Evolutionary conservation across 1,284 basidiomycete species (phyloP).

Genomic region (Coriolopsis trogii): DNA sequence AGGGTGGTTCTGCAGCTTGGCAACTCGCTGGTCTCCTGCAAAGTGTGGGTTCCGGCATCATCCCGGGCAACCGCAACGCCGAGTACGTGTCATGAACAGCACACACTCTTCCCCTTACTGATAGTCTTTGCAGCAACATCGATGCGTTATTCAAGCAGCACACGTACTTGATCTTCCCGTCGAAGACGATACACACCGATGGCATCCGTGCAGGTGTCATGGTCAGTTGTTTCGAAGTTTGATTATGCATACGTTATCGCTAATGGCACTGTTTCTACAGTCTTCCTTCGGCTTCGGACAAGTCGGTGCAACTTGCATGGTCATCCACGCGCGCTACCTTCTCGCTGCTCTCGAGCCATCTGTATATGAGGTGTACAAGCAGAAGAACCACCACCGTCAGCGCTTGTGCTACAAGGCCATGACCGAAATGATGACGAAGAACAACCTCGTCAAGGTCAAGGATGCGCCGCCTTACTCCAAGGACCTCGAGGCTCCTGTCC

Average conservation of each 20-base stretch:
- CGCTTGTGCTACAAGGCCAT: conserved; percentile 88
- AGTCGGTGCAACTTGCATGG: conserved; percentile 91
- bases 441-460: conserved; percentile 95
- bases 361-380: conserved; percentile 77
- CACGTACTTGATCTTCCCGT: conserved; percentile 95
- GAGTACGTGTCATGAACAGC: conserved; percentile 59
- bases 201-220: conserved; percentile 90
- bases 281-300: conserved; percentile 99
- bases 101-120: conserved; percentile 7
- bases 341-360: conserved; percentile 81
- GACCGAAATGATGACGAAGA: conserved; percentile 93
- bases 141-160: conserved; percentile 91
- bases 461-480: conserved; percentile 89
- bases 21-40: conserved; percentile 95
- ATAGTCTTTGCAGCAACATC: conserved; percentile 70
- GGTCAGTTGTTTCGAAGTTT: conserved; percentile 45
- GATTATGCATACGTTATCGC: neutral
- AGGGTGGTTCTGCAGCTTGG: conserved; percentile 98
- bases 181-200: conserved; percentile 92
- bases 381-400: conserved; percentile 70
- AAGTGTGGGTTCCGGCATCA: conserved; percentile 81
- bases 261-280: conserved; percentile 36
- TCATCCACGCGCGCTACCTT: conserved; percentile 92
- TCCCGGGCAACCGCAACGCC: conserved; percentile 97
- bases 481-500: conserved; percentile 87